These are phyloP conservation scores for Rubus idaeus DNA, from an alignment of 306 rosid species.

Conservation along the genomic window DNA sequence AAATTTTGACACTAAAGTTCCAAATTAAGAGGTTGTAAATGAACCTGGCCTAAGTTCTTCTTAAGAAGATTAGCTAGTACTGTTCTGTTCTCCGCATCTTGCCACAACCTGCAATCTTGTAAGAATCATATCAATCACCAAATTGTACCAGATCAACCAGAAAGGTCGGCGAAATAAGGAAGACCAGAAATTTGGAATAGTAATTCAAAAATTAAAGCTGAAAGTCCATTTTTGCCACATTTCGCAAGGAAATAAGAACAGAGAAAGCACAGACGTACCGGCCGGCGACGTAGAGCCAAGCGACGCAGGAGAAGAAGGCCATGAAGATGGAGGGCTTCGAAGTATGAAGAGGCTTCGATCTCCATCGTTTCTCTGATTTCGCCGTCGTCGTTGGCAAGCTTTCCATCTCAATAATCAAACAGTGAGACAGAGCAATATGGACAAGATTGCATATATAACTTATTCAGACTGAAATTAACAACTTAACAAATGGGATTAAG, in stretches of 20 bases:
- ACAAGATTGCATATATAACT: neutral
- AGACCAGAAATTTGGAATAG: neutral
- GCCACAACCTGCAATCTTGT: conserved; percentile 73
- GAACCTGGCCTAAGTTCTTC: conserved; percentile 71
- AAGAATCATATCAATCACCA: neutral
- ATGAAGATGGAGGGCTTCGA: conserved; percentile 73
- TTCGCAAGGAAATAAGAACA: neutral
- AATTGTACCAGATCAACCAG: neutral
- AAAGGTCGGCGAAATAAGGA: neutral
- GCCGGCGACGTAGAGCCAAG: conserved; percentile 99
- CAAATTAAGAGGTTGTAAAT: neutral
- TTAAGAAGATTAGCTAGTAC: conserved; percentile 64
- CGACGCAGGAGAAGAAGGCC: conserved; percentile 92
- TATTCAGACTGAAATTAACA: neutral
- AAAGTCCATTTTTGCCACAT: neutral
- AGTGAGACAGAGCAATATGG: neutral
- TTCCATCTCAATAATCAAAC: conserved; percentile 50
- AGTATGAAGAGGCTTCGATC: conserved; percentile 71
- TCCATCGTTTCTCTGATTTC: conserved; percentile 58
- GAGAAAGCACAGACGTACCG: conserved; percentile 40
- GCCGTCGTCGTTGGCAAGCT: conserved; percentile 60
- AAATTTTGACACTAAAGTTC: neutral
- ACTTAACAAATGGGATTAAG: neutral
- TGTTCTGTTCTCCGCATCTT: conserved; percentile 87
- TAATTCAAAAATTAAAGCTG: neutral